phyloP scores from a whole-genome alignment of 345 rosid genomes.

The Salix viminalis region DNA sequence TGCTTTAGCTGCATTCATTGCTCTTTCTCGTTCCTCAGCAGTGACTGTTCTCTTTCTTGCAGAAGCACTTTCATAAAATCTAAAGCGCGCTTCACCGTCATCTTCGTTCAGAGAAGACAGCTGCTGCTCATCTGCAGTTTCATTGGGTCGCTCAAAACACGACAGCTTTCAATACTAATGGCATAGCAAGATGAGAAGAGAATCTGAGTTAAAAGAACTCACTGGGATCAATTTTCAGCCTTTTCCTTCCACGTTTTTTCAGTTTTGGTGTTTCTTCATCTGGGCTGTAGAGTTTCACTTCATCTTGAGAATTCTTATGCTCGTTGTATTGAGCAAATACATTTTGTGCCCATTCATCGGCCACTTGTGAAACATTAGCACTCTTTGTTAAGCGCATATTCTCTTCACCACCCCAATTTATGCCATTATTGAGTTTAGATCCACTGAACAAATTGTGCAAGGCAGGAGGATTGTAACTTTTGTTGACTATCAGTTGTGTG shows the following conservation, averaged over 20 bases:
- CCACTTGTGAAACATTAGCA: slow-evolving; percentile 20
- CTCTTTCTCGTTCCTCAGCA: slow-evolving; percentile 73
- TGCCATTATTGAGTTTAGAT: slow-evolving; percentile 29
- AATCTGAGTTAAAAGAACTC: slow-evolving; percentile 25
- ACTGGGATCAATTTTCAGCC: slow-evolving; percentile 61
- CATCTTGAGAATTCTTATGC: slow-evolving; percentile 17
- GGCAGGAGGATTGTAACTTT: slow-evolving; percentile 43
- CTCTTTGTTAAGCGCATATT: slow-evolving; percentile 26
- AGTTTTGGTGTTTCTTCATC: slow-evolving; percentile 41
- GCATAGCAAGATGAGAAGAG: neutral
- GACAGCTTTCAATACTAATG: slow-evolving; percentile 10
- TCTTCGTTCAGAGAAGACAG: slow-evolving; percentile 39
- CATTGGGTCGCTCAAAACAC: slow-evolving; percentile 8
- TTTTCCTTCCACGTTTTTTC: slow-evolving; percentile 69
- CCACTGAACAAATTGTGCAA: slow-evolving; percentile 52
- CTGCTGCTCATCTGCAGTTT: slow-evolving; percentile 39
- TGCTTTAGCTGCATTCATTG: slow-evolving; percentile 67
- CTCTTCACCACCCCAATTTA: slow-evolving; percentile 37
- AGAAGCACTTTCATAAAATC: slow-evolving; percentile 75
- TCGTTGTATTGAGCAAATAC: slow-evolving; percentile 18
- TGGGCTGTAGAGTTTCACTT: slow-evolving; percentile 24
- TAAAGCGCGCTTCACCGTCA: slow-evolving; percentile 45
- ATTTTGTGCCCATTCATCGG: slow-evolving; percentile 18
- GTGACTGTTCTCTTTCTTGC: slow-evolving; percentile 74
- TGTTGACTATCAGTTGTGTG: slow-evolving; percentile 20